Percentiles rank a stretch among this genome's conserved stretches.
These are phyloP conservation scores for Cucurbitaria berberidis DNA, from an alignment of 2,329 filamentous ascomycete species.

Conservation along the genomic window DNA sequence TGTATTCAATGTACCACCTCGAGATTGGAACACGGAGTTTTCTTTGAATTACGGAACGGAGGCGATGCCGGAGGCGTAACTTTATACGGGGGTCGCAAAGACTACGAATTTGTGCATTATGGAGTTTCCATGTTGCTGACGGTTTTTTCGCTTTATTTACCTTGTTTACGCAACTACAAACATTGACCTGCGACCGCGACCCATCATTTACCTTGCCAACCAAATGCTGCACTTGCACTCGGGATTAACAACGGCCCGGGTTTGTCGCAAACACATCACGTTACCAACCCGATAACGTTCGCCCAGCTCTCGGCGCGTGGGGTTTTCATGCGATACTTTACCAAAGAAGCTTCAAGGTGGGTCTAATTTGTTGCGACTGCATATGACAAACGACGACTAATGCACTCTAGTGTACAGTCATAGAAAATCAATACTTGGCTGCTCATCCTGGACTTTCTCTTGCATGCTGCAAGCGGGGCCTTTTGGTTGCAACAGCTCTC, in stretches of 20 bases:
- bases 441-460: neutral
- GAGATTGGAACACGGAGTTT: constrained; percentile 45
- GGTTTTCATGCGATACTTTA: neutral
- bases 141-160: neutral
- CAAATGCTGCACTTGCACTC: neutral
- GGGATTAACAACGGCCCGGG: neutral
- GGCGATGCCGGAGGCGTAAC: constrained; percentile 13
- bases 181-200: neutral
- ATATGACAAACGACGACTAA: neutral
- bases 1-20: constrained; percentile 32
- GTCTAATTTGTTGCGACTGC: neutral
- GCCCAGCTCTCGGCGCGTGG: neutral
- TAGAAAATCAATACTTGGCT: neutral
- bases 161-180: neutral
- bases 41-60: constrained; percentile 34
- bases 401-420: neutral
- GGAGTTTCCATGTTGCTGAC: neutral
- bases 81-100: neutral
- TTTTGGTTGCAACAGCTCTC: neutral
- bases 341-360: neutral
- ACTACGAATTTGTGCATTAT: neutral
- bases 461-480: neutral
- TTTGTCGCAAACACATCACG: neutral
- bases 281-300: neutral
- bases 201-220: neutral